These are phyloP conservation scores for Escallonia rubra DNA, from an alignment of 129 eudicot genomes.

Conservation along the genomic window DNA sequence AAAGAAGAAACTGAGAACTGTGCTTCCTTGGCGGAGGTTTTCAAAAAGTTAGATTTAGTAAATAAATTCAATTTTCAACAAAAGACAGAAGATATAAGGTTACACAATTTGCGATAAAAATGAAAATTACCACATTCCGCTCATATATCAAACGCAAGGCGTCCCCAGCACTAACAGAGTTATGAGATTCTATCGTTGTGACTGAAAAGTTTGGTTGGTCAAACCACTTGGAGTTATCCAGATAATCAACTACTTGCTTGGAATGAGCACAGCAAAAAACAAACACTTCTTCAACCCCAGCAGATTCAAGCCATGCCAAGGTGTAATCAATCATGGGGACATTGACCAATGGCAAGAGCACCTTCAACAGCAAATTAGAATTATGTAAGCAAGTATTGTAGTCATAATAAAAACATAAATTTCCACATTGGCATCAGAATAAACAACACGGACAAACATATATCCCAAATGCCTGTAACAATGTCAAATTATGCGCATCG, in stretches of 20 bases:
- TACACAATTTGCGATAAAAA: background rate
- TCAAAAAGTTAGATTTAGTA: no score
- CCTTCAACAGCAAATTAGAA: conserved; percentile 30
- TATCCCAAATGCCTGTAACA: background rate
- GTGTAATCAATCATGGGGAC: conserved; percentile 95
- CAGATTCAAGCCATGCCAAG: conserved; percentile 92
- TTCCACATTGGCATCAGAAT: background rate
- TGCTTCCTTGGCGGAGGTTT: no score
- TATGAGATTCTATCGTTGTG: conserved; percentile 74
- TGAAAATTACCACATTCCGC: conserved; percentile 56
- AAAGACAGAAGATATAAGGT: background rate
- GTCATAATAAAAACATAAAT: background rate
- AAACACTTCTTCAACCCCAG: conserved; percentile 85
- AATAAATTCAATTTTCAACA: no score
- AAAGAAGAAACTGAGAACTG: no score
- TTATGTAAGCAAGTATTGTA: background rate
- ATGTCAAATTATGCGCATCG: background rate
- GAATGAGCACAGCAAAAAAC: conserved; percentile 94
- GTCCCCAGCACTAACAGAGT: conserved; percentile 86
- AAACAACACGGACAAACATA: background rate
- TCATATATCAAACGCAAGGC: conserved; percentile 89
- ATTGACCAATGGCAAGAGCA: conserved; percentile 73
- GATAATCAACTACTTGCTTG: conserved; percentile 67
- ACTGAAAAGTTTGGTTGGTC: conserved; percentile 72
- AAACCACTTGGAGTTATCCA: conserved; percentile 69